Evolutionary conservation across 768 basidiomycete genomes (phyloP).

Genomic region (Amyloporia xantha): DNA sequence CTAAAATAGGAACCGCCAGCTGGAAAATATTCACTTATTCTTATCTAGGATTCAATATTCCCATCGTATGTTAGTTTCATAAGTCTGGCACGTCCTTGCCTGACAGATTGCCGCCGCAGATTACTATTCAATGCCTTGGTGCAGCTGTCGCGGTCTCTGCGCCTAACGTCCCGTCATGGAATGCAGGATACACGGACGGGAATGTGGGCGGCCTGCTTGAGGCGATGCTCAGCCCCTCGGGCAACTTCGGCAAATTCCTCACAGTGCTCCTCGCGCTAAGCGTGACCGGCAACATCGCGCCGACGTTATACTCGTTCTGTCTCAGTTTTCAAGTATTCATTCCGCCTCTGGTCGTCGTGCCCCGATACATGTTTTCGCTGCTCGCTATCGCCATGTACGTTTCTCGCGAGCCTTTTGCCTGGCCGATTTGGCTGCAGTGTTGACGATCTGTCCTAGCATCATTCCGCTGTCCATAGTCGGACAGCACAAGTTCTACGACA

Average conservation of each 20-base stretch:
- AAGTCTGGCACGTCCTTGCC: conserved; percentile 5
- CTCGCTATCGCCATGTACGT: conserved; percentile 61
- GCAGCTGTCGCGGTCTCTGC: conserved; percentile 60
- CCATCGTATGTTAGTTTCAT: conserved; percentile 40
- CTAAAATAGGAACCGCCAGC: no score
- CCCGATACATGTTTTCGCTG: conserved; percentile 64
- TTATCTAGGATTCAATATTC: conserved; percentile 56
- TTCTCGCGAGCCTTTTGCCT: background rate
- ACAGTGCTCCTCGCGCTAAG: conserved; percentile 69
- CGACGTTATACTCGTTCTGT: conserved; percentile 76
- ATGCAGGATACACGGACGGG: conserved; percentile 42
- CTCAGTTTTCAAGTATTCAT: conserved; percentile 67
- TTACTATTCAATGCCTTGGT: conserved; percentile 50
- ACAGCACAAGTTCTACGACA: conserved; percentile 53
- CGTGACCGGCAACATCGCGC: conserved; percentile 74
- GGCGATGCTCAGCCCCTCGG: conserved; percentile 54
- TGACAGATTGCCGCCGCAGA: conserved; percentile 15
- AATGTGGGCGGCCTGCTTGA: conserved; percentile 59
- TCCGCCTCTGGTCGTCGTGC: conserved; percentile 50
- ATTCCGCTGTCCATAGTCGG: conserved; percentile 70
- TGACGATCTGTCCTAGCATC: conserved; percentile 26
- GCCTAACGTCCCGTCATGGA: conserved; percentile 49
- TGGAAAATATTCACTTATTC: conserved; percentile 57
- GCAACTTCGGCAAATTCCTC: conserved; percentile 65
- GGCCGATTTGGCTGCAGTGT: background rate